A percentile compares a stretch with the other conserved stretches of the same genome.
Conservation (phyloP, 441 rosid genomes). For the Viola pubescens region DNA sequence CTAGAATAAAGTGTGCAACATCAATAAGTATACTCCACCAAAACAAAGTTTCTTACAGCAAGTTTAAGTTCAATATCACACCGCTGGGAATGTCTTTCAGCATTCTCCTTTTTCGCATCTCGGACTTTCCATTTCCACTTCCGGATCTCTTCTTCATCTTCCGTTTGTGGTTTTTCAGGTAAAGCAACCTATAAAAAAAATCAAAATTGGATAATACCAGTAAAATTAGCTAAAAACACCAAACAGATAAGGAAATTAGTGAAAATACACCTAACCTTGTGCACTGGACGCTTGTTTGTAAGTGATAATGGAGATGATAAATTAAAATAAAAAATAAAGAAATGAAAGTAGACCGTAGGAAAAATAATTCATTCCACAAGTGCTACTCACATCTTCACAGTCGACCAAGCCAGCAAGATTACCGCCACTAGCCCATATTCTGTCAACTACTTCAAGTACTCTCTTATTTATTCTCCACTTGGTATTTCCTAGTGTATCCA, state of each 20-base stretch:
- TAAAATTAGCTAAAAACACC: background rate
- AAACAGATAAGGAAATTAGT: background rate
- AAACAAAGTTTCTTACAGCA: conserved; percentile 54
- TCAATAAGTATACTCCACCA: conserved; percentile 11
- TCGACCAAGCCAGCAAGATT: conserved; percentile 69
- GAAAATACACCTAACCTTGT: no score
- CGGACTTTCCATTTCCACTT: conserved; percentile 85
- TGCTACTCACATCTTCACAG: conserved; percentile 74
- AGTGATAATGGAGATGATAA: background rate
- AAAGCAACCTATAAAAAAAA: conserved; percentile 46
- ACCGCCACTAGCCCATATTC: conserved; percentile 95
- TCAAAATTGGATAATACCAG: conserved; percentile 1
- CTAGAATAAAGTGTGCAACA: conserved; percentile 19
- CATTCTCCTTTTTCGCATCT: conserved; percentile 55
- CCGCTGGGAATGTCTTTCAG: conserved; percentile 90
- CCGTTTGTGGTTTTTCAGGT: conserved; percentile 71
- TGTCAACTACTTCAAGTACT: conserved; percentile 73
- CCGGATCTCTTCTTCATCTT: conserved; percentile 49
- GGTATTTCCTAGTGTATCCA: conserved; percentile 87
- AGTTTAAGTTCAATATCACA: conserved; percentile 94
- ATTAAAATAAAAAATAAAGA: background rate
- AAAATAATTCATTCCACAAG: conserved; percentile 6
- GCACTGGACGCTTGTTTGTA: no score
- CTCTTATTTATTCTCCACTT: conserved; percentile 90
- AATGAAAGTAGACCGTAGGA: no score